A percentile compares a stretch with the other conserved stretches of the same genome.
Evolutionary conservation across 2,329 filamentous ascomycete genomes (phyloP).

Genomic region (Pseudocercospora eumusae): DNA sequence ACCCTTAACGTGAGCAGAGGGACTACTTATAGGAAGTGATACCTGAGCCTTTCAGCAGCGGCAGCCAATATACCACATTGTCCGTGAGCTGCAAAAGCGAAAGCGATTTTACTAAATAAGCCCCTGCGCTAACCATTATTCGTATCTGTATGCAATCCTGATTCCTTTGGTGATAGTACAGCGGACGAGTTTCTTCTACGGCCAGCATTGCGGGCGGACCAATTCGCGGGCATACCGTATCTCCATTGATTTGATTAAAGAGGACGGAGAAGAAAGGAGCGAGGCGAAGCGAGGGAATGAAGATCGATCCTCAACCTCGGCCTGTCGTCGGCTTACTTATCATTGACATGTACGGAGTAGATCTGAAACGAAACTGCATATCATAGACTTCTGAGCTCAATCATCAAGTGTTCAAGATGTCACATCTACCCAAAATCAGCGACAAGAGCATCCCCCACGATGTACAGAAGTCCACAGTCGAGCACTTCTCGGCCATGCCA

Average conservation of each 20-base stretch:
- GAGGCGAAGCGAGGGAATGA: background rate
- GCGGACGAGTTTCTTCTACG: background rate
- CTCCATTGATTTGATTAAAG: background rate
- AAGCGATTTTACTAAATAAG: background rate
- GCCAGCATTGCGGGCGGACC: background rate
- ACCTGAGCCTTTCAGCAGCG: background rate
- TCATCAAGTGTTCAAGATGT: background rate
- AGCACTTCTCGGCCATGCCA: slow-evolving; percentile 26
- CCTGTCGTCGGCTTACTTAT: background rate
- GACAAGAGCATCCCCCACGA: background rate
- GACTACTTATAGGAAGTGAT: background rate
- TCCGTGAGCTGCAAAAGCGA: background rate
- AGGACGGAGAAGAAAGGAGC: background rate
- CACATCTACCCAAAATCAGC: background rate
- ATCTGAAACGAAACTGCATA: too few species aligned
- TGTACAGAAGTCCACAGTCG: slow-evolving; percentile 23
- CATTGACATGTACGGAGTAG: too few species aligned
- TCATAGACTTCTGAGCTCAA: too few species aligned
- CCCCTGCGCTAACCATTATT: slow-evolving; percentile 10
- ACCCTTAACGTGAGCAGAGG: background rate
- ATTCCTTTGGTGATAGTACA: background rate
- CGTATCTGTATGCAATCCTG: slow-evolving; percentile 12
- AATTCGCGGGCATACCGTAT: background rate
- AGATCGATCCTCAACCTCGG: background rate
- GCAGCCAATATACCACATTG: background rate